A percentile compares a stretch with the other conserved stretches of the same genome.
These are phyloP conservation scores for Suillus weaverae DNA, from an alignment of 768 basidiomycete species.

Conservation along the genomic window DNA sequence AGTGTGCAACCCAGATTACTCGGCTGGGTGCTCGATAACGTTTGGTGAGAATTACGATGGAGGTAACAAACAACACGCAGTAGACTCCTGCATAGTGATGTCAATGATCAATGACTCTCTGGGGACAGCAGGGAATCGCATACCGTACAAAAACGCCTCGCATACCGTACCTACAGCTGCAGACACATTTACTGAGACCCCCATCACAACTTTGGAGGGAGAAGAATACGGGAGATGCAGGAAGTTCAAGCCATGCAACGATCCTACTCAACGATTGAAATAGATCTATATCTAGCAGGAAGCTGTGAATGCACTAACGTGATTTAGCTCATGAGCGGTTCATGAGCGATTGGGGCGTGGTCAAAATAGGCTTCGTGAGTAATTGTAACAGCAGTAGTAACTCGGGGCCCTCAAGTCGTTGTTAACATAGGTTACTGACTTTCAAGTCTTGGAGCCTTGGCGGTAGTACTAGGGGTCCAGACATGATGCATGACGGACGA, in stretches of 20 bases:
- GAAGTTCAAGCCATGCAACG: neutral
- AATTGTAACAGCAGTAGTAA: too few relatives aligned
- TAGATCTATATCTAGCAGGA: neutral
- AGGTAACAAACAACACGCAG: conserved; percentile 17
- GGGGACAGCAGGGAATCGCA: neutral
- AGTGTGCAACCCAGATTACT: conserved; percentile 12
- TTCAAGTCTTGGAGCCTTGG: too few relatives aligned
- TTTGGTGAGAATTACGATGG: conserved; percentile 14
- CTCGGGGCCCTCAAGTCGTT: too few relatives aligned
- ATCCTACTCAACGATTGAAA: neutral
- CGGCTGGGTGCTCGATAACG: neutral
- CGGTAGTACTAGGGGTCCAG: too few relatives aligned
- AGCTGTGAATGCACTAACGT: neutral
- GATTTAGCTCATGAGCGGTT: neutral
- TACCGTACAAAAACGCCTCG: conserved; percentile 29
- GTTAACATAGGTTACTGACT: too few relatives aligned
- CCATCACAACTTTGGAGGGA: neutral
- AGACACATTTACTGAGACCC: neutral
- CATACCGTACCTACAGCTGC: conserved; percentile 19
- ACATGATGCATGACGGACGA: too few relatives aligned
- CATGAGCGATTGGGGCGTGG: too few relatives aligned
- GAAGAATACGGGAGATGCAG: neutral
- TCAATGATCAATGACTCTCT: neutral
- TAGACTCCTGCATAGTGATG: conserved; percentile 9
- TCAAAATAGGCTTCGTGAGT: too few relatives aligned